Evolutionary conservation across 352 stramenopile species (phyloP), one percentile per base, ranked within the genome.

Genomic region (Phytopythium helicoides): DNA sequence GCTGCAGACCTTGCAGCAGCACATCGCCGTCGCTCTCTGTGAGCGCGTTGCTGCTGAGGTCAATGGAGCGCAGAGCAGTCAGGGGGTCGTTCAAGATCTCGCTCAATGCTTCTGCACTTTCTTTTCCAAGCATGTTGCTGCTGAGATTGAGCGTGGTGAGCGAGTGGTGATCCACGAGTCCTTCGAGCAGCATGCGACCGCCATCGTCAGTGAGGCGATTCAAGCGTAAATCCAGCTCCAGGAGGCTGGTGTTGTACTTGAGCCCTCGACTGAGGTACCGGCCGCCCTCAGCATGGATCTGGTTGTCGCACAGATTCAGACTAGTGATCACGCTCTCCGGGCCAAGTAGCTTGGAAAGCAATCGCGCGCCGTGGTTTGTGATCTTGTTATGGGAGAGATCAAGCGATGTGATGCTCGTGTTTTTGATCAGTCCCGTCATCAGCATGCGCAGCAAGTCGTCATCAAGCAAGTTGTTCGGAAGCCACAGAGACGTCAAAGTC

Each of bases 381-480:
- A 98, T 92, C 61, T 97, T 97, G 63, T 98, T 98, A 71, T 98
- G 93, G n/a, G 86, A 95, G 1, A 98, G 56, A 70, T 98, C 92
- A 10, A 98, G 74, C 31, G 92, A 86, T 8, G 92, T 97, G 52
- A 98, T 95, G 10, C 89, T 98, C 25, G 62, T 76, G 71, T 96
- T 97, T 44, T 96, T 89, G 34, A 96, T 81, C 19, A 98, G 70
- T 1, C 93, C 93, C 3, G 88, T 95, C 87, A 97, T 97, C 36
- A 98, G 62, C 86, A 97, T 97, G 14, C 88, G 83, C 49, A 98
- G 66, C 50, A 98, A 55, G 51, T 98, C 88, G 58, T 98, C 92
- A 56, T 98, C 90, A 9, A 98, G 73, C 26, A 97, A 64, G 60
- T 97, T 97, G 54, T 86, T 84, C 36, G 77, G 73, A 9, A 98